Base-by-base conservation (phyloP, 1,284 basidiomycete species). In the Apiotrichum akiyoshidainum region DNA sequence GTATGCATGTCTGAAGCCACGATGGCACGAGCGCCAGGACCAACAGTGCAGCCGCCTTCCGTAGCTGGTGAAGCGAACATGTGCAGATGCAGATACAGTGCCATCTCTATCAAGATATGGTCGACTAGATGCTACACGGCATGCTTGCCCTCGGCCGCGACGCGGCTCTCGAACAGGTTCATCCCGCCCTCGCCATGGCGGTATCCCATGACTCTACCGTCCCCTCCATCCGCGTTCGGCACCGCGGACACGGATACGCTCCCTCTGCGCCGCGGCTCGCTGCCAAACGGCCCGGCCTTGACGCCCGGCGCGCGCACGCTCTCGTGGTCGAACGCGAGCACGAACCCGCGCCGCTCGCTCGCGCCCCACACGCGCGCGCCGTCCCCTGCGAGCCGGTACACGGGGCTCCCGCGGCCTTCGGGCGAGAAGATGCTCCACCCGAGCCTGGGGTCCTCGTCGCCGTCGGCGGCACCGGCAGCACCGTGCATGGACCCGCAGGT, bases 301-400 rank as follows among this genome's bases (percentile, higher is more conserved):
- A 46, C 46, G 2, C 44, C 54, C 9, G 8, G 13, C 19, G 17
- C 41, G 41, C n/a, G 19, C 19, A n/a, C 19, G 16, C 46, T 47
- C 5, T 50, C 46, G 6, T 65, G 66, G 45, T 79, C 76, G 49
- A 75, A 78, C 1, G 75, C 69, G 11, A 77, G 52, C 12, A 75
- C 71, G 54, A 78, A 78, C 14, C 68, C 70, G 17, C 76, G 56
- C 16, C 57, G 60, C 52, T 78, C 74, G 22, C 72, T 76, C 0
- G 76, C 77, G 16, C 73, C 78, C 73, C 73, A 80, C 17, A 79
- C 53, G n/a, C 73, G 66, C 14, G 70, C 72, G 19, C 72, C 72
- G 40, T 78, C 78, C 2, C 67, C 70, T 44, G 62, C 58, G 5
- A 80, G 49, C 5, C 65, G 61, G 55, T 80, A 80, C 1, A 79